Conservation (phyloP, 306 rosid genomes). For the apple (Malus domestica) region DNA sequence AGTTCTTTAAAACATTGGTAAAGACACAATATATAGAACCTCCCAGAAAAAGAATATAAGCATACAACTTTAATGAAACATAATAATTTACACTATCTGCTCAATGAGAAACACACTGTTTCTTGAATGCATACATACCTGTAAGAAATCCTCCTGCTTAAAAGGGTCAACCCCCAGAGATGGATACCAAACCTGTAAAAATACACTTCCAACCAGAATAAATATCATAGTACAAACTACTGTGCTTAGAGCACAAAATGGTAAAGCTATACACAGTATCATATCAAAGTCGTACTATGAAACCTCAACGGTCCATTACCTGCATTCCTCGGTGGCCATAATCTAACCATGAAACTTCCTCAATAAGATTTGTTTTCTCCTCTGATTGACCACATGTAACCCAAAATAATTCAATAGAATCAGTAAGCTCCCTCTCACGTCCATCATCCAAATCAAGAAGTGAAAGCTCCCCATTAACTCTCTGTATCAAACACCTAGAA, state of each 20-base stretch:
- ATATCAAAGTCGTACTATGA: background rate
- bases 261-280: background rate
- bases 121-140: constrained; percentile 46
- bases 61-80: background rate
- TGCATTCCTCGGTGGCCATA: constrained; percentile 98
- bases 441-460: constrained; percentile 98
- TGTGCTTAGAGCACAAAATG: constrained; percentile 6
- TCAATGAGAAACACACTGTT: background rate
- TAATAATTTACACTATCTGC: background rate
- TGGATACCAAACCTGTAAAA: constrained; percentile 99
- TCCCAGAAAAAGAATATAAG: background rate
- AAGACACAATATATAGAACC: background rate
- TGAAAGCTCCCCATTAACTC: constrained; percentile 92
- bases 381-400: constrained; percentile 96
- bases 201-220: constrained; percentile 48
- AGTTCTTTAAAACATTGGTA: no score
- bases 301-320: constrained; percentile 49
- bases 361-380: constrained; percentile 86
- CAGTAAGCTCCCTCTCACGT: constrained; percentile 82
- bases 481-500: constrained; percentile 85
- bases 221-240: constrained; percentile 38
- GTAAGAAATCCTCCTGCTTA: constrained; percentile 97
- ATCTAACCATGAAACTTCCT: constrained; percentile 99
- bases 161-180: constrained; percentile 78
- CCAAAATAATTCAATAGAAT: constrained; percentile 96